A percentile compares a stretch with the other conserved stretches of the same genome.
Evolutionary conservation across 2,329 filamentous ascomycete genomes (phyloP).

Genomic region (Penicillium olsonii): DNA sequence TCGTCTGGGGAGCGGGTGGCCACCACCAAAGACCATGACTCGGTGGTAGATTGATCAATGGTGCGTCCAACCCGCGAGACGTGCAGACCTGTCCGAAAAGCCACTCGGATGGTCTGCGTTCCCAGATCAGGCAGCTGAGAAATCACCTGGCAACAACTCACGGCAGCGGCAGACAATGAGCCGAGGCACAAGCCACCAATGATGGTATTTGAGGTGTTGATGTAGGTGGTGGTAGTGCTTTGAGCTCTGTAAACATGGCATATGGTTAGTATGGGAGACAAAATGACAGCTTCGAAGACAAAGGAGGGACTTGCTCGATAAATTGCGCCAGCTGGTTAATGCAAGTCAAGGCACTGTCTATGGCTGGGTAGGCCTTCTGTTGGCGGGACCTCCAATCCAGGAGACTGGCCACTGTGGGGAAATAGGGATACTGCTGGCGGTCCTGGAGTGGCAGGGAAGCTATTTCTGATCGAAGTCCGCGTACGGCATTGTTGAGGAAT

Average conservation of each 20-base stretch:
- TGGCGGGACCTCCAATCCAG: background rate
- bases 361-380: background rate
- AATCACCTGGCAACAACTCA: background rate
- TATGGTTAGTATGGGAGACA: background rate
- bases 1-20: background rate
- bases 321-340: background rate
- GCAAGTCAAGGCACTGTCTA: background rate
- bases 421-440: conserved; percentile 5
- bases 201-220: background rate
- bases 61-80: background rate
- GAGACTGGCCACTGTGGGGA: background rate
- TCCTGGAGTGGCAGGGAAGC: conserved; percentile 3
- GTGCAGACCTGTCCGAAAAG: background rate
- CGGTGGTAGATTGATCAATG: conserved; percentile 3
- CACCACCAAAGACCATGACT: conserved; percentile 3
- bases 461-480: background rate
- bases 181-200: background rate
- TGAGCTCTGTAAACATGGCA: background rate
- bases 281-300: background rate
- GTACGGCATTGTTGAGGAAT: background rate
- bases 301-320: background rate
- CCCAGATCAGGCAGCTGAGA: background rate
- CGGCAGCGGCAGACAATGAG: background rate
- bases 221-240: background rate
- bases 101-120: background rate